Base-by-base conservation (phyloP, 140 eudicot genomes). In the Ambrosia hybrid region DNA sequence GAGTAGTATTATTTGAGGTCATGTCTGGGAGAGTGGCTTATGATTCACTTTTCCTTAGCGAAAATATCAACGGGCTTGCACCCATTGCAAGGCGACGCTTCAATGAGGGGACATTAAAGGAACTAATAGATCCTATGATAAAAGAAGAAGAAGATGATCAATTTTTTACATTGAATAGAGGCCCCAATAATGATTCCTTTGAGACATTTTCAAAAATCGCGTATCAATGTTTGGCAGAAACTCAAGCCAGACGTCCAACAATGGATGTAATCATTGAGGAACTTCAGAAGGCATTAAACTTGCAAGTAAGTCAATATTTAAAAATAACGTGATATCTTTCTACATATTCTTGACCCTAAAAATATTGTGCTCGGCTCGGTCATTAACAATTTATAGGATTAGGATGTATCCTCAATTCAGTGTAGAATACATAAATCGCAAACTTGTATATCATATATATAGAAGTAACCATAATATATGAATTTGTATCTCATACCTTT, bases 11-110 rank as follows among this genome's bases (percentile, higher is more conserved):
- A 4, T 60, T 60, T 34, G 66, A 60, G 12, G 34, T 60, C 43
- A 30, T 60, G 12, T 30, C 45, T 60, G 43, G 45, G 66, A 60
- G 45, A 43, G 41, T 60, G 45, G 66, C 66, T 4, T 60, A 60
- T 60, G 66, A 60, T 62, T 21, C 67, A 0, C 3, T 62, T 12
- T 62, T 12, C 21, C 36, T 34, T 0, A 4, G 9, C 13, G 67
- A 34, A 37, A 62, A 62, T 5, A 48, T 13, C 26, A 62, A 36
- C 5, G 48, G 67, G 26, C 67, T 36, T 61, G 48, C 46, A 12
- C 67, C 17, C 67, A 6, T 61, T 34, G 67, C 48, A 62, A 3
- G 5, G 11, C 67, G 37, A 2, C 12, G 67, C n/a, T 62, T 34
- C 26, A 13, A n/a, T 5, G 67, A 34, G 5, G 9, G 10, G 37